Evolutionary conservation across 306 rosid genomes (phyloP), one percentile per base, ranked within the genome.

Genomic region (Dryas alaskensis): DNA sequence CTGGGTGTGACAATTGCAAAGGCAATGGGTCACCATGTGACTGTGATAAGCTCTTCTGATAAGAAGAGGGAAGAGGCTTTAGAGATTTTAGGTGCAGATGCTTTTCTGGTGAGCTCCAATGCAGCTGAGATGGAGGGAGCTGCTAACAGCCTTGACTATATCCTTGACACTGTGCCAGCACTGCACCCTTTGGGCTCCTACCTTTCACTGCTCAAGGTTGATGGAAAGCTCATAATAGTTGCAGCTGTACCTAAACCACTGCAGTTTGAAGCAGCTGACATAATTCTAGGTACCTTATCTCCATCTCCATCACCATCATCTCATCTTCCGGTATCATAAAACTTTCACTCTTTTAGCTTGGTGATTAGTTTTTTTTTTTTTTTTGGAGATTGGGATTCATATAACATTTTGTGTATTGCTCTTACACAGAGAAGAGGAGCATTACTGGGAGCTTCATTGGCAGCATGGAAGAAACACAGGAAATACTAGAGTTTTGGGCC

Each of bases 31-130:
- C 84, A 86, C 73, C 87, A 83, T 64, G 84, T 83, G 52, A 81
- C 86, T 17, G 87, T 83, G 58, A 86, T 86, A 79, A 86, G 90
- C 78, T 81, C 90, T 57, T 86, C 90, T 43, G 76, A 83, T 55
- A 79, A 69, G 79, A 86, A 86, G 52, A 86, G 70, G 50, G 73
- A 58, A 22, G 87, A 83, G 60, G 86, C 87, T 16, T 60, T 79
- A 7, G 64, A 73, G 17, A 73, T 81, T 61, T 73, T 83, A n/a
- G 86, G 86, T 7, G 84, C 86, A 1, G 86, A 84, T 60, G 77
- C 67, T 55, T 86, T 64, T 65, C 71, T 86, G 53, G 82, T 83
- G 7, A 73, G 88, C 84, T 76, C 88, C 10, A 48, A 79, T 39
- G 14, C 7, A 0, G 14, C 77, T 12, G 72, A 70, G 52, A 86